These are phyloP conservation scores for Phytopythium ostracodes DNA, from an alignment of 352 stramenopile species.

Conservation along the genomic window DNA sequence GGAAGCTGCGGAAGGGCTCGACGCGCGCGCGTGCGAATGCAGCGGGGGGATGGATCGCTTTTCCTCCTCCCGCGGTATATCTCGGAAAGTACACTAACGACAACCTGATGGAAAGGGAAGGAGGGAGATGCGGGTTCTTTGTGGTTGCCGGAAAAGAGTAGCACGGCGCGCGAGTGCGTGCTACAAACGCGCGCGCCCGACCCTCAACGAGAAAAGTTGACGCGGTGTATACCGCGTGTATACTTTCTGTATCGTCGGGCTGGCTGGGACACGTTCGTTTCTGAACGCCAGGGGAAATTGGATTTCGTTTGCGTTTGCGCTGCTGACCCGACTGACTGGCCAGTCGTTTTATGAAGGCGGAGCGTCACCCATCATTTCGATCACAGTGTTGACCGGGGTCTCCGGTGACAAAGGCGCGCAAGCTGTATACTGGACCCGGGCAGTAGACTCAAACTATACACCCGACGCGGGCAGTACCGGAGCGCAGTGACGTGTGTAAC, in stretches of 20 bases:
- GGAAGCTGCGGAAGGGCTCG: background rate
- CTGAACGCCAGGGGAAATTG: background rate
- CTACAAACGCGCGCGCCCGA: constrained; percentile 7
- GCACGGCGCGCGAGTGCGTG: background rate
- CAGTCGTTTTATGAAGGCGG: background rate
- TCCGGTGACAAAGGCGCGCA: background rate
- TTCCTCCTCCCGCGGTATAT: too few relatives aligned
- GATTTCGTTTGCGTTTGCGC: constrained; percentile 3
- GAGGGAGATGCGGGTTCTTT: constrained; percentile 10
- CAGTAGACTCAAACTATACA: background rate
- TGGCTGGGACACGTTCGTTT: background rate
- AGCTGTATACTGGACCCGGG: background rate
- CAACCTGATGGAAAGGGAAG: background rate
- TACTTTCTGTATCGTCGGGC: background rate
- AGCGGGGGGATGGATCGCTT: background rate
- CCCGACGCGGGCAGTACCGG: too few relatives aligned
- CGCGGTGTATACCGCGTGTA: background rate
- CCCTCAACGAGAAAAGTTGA: background rate
- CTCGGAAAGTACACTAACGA: too few relatives aligned
- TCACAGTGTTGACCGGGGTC: background rate
- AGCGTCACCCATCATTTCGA: constrained; percentile 2
- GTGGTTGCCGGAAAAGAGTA: constrained; percentile 7
- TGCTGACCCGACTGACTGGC: background rate
- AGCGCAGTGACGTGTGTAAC: too few relatives aligned
- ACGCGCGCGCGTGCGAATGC: constrained; percentile 1